Evolutionary conservation across 148 eudicot species (phyloP), one percentile per base, ranked within the genome.

Genomic region (Rhododendron kiyosumense): DNA sequence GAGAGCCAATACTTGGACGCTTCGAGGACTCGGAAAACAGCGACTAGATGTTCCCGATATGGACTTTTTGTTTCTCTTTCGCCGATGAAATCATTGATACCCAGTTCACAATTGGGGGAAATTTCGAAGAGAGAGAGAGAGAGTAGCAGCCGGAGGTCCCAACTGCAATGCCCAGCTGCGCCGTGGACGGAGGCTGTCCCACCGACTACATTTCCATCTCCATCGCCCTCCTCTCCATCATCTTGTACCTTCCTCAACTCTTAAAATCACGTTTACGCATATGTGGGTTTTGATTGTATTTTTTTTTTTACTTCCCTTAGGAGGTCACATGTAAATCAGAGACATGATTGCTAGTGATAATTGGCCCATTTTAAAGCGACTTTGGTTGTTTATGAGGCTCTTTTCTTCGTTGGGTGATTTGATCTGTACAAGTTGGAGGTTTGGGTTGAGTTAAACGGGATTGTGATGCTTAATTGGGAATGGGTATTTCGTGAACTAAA

Each of bases 201-300:
- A 90, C 91, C 85, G 98, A 96, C 85, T 96, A 94, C 85, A 79
- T 93, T 11, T 96, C 98, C 75, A 54, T 96, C 86, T 91, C 92
- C 80, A 36, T 94, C 63, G 87, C 96, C 54, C 57, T 88, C 54
- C 59, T 94, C 82, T 92, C 94, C 84, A 65, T 94, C 78, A 75
- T 93, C 83, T 76, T 94, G 98, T 96, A 91, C 30, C 17, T 89
- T 75, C 76, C 63, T 83, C 45, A 69, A 79, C 85, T 74, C 71
- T 79, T 77, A n/a, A 7, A 38, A 71, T 7, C 38, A 14, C 51
- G 38, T 41, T 36, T 57, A 24, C 24, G 36, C 81, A 20, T 7
- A 20, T 7, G 13, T 59, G 83, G 24, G 34, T 38, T 20, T 46
- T 76, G 13, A 32, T n/a, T 2, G 77, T 36, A 82, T 41, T 86